A percentile compares a stretch with the other conserved stretches of the same genome.
These are phyloP conservation scores for Pythium angustatum DNA, from an alignment of 352 stramenopile species.

Conservation along the genomic window DNA sequence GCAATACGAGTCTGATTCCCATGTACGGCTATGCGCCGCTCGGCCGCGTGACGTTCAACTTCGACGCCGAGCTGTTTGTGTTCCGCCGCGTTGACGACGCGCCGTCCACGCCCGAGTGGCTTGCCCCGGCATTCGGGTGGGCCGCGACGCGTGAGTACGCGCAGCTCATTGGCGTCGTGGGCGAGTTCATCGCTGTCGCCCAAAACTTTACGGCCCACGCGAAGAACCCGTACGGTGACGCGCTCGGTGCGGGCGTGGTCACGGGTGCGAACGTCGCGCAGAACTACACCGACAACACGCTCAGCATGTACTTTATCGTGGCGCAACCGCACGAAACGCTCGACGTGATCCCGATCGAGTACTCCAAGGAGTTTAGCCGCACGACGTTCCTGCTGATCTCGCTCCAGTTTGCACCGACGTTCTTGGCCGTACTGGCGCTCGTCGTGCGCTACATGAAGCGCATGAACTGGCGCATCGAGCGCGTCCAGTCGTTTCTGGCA, in stretches of 20 bases:
- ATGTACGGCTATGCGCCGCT: conserved; percentile 63
- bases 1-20: conserved; percentile 52
- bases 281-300: conserved; percentile 53
- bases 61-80: conserved; percentile 68
- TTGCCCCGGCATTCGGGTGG: conserved; percentile 64
- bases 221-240: conserved; percentile 80
- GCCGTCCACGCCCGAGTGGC: conserved; percentile 61
- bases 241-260: conserved; percentile 52
- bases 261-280: conserved; percentile 60
- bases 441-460: conserved; percentile 57
- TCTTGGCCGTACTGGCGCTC: conserved; percentile 49
- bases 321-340: conserved; percentile 60
- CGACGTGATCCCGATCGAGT: conserved; percentile 53
- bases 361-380: conserved; percentile 82
- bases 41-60: conserved; percentile 75
- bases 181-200: conserved; percentile 62
- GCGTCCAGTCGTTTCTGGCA: conserved; percentile 73
- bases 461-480: conserved; percentile 84
- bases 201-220: conserved; percentile 58
- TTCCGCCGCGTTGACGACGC: conserved; percentile 64
- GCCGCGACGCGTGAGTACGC: conserved; percentile 61
- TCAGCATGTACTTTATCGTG: conserved; percentile 87
- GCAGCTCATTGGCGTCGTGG: conserved; percentile 54
- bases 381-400: conserved; percentile 56
- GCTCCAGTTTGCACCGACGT: conserved; percentile 51